Conservation (phyloP, 2,329 filamentous ascomycete genomes). For the Claviceps pazoutovae region DNA sequence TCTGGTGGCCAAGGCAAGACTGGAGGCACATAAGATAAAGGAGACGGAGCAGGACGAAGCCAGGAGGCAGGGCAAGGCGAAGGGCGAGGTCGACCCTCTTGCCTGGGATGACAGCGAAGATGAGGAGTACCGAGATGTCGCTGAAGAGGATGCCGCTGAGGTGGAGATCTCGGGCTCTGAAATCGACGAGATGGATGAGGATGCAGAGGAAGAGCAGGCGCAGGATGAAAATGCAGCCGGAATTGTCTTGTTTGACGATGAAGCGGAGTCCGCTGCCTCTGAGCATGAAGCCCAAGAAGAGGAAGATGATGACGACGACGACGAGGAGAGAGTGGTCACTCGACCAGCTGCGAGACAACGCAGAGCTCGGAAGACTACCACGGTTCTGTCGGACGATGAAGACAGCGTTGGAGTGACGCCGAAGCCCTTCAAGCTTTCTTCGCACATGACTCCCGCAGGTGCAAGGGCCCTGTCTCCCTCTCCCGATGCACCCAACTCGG, state of each 20-base stretch:
- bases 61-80: conserved; percentile 45
- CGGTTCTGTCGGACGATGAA: conserved; percentile 49
- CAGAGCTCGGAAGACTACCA: conserved; percentile 34
- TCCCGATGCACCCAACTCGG: conserved; percentile 43
- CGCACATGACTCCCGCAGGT: conserved; percentile 27
- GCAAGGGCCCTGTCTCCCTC: conserved; percentile 31
- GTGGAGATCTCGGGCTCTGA: conserved; percentile 33
- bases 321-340: conserved; percentile 18
- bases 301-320: conserved; percentile 18
- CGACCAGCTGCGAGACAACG: conserved; percentile 29
- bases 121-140: conserved; percentile 32
- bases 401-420: conserved; percentile 33
- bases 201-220: conserved; percentile 25
- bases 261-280: conserved; percentile 22
- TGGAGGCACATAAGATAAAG: conserved; percentile 62
- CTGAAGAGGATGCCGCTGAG: conserved; percentile 22
- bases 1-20: conserved; percentile 68
- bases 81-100: conserved; percentile 33
- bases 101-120: conserved; percentile 45
- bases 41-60: conserved; percentile 60
- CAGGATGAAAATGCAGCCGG: conserved; percentile 12
- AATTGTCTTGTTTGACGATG: conserved; percentile 24
- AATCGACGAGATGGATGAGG: conserved; percentile 19
- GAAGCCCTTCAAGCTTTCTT: conserved; percentile 25
- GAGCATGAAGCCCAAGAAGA: conserved; percentile 20